Evolutionary conservation across 2,329 filamentous ascomycete genomes (phyloP).

Genomic region (Colletotrichum lindemuthianum): DNA sequence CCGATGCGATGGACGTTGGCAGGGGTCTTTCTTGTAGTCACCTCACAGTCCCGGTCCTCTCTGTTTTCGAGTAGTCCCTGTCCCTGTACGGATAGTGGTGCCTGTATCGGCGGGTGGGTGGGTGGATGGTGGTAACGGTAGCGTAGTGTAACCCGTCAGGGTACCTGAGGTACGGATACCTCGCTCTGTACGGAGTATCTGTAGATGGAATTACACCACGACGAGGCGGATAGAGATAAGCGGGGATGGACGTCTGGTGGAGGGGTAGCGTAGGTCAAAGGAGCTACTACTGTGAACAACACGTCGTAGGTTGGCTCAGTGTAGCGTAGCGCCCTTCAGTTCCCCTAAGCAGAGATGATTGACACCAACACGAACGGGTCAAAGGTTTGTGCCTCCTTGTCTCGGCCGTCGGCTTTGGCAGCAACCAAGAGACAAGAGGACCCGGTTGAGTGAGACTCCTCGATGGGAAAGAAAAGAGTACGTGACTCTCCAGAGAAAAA

Average conservation of each 20-base stretch:
- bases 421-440: constrained; percentile 6
- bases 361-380: constrained; percentile 16
- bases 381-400: constrained; percentile 23
- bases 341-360: constrained; percentile 33
- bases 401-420: constrained; percentile 35
- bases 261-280: constrained; percentile 12
- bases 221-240: constrained; percentile 28
- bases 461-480: constrained; percentile 16
- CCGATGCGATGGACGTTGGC: constrained; percentile 20
- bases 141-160: neutral
- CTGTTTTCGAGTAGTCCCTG: too few species aligned
- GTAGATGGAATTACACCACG: neutral
- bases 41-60: neutral
- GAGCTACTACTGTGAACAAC: too few species aligned
- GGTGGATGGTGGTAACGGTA: neutral
- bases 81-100: neutral
- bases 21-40: constrained; percentile 30
- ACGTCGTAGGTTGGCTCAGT: too few species aligned
- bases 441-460: neutral
- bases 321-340: constrained; percentile 21
- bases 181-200: too few species aligned
- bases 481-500: constrained; percentile 31
- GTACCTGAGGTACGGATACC: too few species aligned
- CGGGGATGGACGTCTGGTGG: constrained; percentile 31
- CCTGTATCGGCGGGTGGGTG: constrained; percentile 19